Evolutionary conservation across 192 early-diverging fungal genomes (phyloP), one percentile per base, ranked within the genome.

Genomic region (Dimargaris cristalligena): DNA sequence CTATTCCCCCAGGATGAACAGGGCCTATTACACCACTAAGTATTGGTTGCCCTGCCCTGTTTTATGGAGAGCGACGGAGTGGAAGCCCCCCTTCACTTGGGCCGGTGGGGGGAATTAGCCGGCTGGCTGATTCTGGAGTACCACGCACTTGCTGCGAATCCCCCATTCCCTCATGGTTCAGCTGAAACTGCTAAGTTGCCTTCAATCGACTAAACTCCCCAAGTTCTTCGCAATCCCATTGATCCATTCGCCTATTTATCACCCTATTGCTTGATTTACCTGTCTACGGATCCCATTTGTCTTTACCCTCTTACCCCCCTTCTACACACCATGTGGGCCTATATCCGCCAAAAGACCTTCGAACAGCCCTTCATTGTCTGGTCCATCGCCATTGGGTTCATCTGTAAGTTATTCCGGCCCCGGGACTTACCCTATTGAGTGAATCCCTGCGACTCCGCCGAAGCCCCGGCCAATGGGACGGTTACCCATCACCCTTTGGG

Each of bases 301-400:
- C 41, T 44, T 44, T 44, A 9, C 41, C 41, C 18, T 44, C 41
- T 18, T 44, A 44, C 10, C 41, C 18, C 41, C 18, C 18, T 44
- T 44, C 10, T 18, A 18, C 18, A 13, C 41, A 13, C 41, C 10
- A 9, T 18, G 18, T 13, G 10, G 41, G 41, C 41, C 41, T 9
- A 44, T 44, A n/a, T 56, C 2, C 54, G 54, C 34, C 34, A 20
- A 33, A 56, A 56, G 54, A 33, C 54, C 31, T 56, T 33, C 29
- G 54, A 56, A 20, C 13, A 56, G 4, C 54, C 54, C 28, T 56
- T 56, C 29, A 56, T 56, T 14, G 20, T 56, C 11, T 56, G 54
- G 54, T 56, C 54, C 2, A 20, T 56, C 34, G 54, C 31, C 54
- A 34, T 56, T 11, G 54, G 54, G 13, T 2, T 29, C 1, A 23